phyloP scores from a whole-genome alignment of 768 basidiomycete species.

The Tricholoma sp. region DNA sequence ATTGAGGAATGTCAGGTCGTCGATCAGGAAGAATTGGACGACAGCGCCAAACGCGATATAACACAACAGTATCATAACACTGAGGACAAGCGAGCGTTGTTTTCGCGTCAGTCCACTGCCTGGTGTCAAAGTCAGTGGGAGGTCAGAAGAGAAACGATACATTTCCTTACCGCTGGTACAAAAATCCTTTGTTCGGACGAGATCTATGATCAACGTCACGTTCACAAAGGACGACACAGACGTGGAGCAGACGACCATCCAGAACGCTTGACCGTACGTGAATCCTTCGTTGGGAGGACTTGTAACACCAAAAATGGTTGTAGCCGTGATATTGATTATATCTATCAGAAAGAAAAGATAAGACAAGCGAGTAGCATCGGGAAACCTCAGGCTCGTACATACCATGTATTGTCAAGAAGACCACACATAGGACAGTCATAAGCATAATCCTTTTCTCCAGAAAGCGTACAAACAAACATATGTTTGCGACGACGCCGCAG shows the following conservation, averaged over 20 bases:
- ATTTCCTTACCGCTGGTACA: slow-evolving; percentile 47
- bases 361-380: neutral
- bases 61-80: slow-evolving; percentile 66
- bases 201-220: slow-evolving; percentile 61
- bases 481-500: slow-evolving; percentile 64
- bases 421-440: slow-evolving; percentile 61
- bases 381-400: slow-evolving; percentile 18
- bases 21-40: slow-evolving; percentile 45
- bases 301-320: slow-evolving; percentile 57
- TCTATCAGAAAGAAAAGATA: slow-evolving; percentile 37
- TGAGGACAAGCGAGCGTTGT: slow-evolving; percentile 75
- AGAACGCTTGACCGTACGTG: slow-evolving; percentile 66
- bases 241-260: slow-evolving; percentile 77
- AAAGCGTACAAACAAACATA: slow-evolving; percentile 64
- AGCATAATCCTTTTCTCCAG: slow-evolving; percentile 59
- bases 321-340: slow-evolving; percentile 56
- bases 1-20: slow-evolving; percentile 55
- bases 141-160: neutral
- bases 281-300: slow-evolving; percentile 63
- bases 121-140: slow-evolving; percentile 18
- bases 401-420: slow-evolving; percentile 70
- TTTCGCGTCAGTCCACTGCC: slow-evolving; percentile 78
- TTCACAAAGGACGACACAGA: slow-evolving; percentile 61
- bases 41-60: slow-evolving; percentile 75
- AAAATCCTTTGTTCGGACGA: slow-evolving; percentile 57